Conservation (phyloP, 73 alveolate species). For the Paramecium primaurelia region DNA sequence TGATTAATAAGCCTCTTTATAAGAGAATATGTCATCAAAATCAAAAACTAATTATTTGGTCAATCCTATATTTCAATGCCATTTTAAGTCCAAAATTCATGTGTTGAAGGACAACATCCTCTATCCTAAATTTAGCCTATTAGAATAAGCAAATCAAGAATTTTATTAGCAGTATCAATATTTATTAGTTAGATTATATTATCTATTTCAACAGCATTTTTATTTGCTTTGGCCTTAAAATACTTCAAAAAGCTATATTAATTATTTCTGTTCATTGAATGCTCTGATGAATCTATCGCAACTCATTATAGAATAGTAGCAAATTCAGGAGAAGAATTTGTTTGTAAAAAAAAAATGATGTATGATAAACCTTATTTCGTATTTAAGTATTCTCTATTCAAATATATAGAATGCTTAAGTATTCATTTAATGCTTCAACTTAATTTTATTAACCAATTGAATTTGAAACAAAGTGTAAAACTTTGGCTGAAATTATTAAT, state of each 20-base stretch:
- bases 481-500: neutral
- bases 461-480: neutral
- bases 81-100: neutral
- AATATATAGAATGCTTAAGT: neutral
- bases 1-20: neutral
- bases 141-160: neutral
- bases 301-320: neutral
- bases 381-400: neutral
- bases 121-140: neutral
- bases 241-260: neutral
- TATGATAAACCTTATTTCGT: neutral
- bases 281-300: neutral
- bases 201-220: neutral
- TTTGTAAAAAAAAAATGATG: neutral
- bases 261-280: neutral
- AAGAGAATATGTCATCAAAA: neutral
- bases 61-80: neutral
- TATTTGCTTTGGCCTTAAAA: neutral
- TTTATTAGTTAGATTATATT: neutral
- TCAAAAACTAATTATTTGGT: neutral
- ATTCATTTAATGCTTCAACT: neutral
- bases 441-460: neutral
- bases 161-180: neutral
- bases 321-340: neutral
- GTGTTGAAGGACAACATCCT: constrained; percentile 18